Evolutionary conservation across 73 alveolate genomes (phyloP).

Genomic region (Paramecium sonneborni): DNA sequence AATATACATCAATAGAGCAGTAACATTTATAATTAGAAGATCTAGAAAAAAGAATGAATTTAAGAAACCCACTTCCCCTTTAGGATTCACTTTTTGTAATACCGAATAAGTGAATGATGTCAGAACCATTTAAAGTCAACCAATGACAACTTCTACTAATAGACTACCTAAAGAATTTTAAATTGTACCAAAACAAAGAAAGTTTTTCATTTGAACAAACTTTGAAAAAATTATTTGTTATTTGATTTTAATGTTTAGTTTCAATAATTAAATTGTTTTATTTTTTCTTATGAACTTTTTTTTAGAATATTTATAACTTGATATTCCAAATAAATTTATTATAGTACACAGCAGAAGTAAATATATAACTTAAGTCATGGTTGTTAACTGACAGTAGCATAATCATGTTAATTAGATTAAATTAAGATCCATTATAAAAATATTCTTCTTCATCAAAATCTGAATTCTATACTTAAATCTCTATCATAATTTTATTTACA

Average conservation of each 20-base stretch:
- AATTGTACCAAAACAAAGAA: background rate
- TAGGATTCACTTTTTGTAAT: background rate
- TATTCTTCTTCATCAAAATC: constrained; percentile 20
- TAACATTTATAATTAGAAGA: background rate
- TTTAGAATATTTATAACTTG: background rate
- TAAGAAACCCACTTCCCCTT: background rate
- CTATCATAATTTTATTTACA: background rate
- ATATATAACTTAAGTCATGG: background rate
- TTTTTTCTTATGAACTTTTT: background rate
- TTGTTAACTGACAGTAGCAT: background rate
- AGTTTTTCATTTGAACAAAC: background rate
- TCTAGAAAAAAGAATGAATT: background rate
- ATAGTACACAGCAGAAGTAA: no score
- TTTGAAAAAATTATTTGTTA: background rate
- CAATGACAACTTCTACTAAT: background rate
- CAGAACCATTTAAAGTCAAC: background rate
- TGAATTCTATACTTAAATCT: background rate
- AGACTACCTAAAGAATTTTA: background rate
- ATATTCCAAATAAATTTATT: background rate
- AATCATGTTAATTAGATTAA: background rate
- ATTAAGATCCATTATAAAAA: background rate
- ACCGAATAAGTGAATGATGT: background rate
- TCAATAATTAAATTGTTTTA: background rate
- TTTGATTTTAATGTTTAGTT: background rate
- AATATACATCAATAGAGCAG: background rate